These are phyloP conservation scores for Parietichytrium sp. DNA, from an alignment of 108 stramenopile species.

Conservation along the genomic window DNA sequence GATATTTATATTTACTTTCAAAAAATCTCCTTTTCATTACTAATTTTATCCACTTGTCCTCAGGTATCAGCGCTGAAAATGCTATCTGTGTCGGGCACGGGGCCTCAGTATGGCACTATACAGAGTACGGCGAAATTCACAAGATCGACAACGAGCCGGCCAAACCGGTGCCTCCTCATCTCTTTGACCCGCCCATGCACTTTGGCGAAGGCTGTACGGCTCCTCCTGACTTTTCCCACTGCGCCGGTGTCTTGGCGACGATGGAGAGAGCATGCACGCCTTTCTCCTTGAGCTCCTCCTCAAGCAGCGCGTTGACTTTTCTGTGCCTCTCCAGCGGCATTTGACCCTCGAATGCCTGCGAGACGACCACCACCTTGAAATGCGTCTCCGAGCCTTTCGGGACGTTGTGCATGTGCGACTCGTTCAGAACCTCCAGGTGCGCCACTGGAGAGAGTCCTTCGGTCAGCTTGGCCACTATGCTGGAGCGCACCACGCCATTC, in stretches of 20 bases:
- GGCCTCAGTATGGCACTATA: no score
- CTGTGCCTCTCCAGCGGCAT: conserved; percentile 73
- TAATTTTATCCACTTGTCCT: no score
- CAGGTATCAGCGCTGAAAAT: no score
- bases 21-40: no score
- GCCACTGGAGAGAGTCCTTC: conserved; percentile 57
- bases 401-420: conserved; percentile 81
- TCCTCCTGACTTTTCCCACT: conserved; percentile 73
- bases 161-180: no score
- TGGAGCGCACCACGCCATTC: background rate
- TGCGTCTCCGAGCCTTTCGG: conserved; percentile 84
- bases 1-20: no score
- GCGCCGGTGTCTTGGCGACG: conserved; percentile 83
- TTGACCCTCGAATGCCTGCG: conserved; percentile 68
- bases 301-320: conserved; percentile 70
- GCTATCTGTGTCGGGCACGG: no score
- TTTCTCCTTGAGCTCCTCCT: conserved; percentile 74
- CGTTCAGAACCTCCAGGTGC: conserved; percentile 76
- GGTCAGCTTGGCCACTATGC: conserved; percentile 65
- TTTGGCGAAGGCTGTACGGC: conserved; percentile 24
- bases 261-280: conserved; percentile 94
- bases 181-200: conserved; percentile 27
- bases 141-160: no score
- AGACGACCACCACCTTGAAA: conserved; percentile 88
- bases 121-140: no score